Conservation (phyloP, 2,329 filamentous ascomycete genomes). For the Diplodia mutila region DNA sequence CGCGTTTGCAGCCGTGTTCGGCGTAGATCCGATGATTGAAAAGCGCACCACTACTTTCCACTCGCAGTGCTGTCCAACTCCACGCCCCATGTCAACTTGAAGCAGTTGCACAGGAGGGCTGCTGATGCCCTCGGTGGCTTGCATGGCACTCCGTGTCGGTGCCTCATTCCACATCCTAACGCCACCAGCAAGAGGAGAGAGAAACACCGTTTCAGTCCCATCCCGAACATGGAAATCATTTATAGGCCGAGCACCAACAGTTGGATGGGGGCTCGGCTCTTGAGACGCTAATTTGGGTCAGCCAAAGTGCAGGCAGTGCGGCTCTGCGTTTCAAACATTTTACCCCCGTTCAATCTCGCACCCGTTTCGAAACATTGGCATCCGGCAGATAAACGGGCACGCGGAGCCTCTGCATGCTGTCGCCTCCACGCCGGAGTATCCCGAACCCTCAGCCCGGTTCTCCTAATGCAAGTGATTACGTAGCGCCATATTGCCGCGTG, state of each 20-base stretch:
- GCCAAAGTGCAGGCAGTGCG: no score
- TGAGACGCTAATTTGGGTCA: neutral
- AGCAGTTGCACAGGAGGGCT: neutral
- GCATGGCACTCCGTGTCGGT: neutral
- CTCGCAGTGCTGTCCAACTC: no score
- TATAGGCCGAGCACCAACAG: neutral
- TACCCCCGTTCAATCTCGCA: neutral
- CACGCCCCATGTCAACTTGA: neutral
- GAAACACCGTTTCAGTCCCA: no score
- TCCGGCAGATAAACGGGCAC: neutral
- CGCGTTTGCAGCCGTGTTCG: neutral
- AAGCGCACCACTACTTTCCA: neutral
- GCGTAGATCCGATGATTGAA: no score
- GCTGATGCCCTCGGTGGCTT: neutral
- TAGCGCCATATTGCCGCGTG: slow-evolving; percentile 8
- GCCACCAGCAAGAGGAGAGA: neutral
- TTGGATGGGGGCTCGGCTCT: neutral
- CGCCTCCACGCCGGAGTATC: neutral
- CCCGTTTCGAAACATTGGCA: slow-evolving; percentile 3
- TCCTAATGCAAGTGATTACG: slow-evolving; percentile 3
- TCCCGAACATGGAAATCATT: neutral
- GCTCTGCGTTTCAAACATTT: neutral
- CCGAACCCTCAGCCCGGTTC: neutral
- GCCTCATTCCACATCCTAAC: neutral
- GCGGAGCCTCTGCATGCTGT: neutral